Evolutionary conservation across 2,329 filamentous ascomycete species (phyloP), one percentile per base, ranked within the genome.

Genomic region (Xylaria digitata): DNA sequence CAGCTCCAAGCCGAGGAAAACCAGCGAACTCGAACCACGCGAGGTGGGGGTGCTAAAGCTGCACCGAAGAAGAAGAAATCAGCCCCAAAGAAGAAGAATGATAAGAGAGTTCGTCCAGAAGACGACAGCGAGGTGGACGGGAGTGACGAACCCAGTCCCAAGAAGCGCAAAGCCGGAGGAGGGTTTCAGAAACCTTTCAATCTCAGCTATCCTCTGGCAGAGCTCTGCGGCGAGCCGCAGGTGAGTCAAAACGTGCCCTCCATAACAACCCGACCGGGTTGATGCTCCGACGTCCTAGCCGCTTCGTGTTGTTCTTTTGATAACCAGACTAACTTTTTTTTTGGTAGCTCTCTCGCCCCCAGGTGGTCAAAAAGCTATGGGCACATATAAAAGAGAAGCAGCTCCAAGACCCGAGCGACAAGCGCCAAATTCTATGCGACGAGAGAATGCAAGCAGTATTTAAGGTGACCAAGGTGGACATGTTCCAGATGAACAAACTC

Each of bases 401-500:
- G 46, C 88, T 99, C 6, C 96, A 99, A 80, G 94, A 98, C 73
- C 95, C 94, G 0, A 88, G 80, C 70, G 95, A 99, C 82, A 95
- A 94, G 79, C 92, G 96, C 23, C 93, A 97, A 73, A 99, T 99
- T 70, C 84, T 89, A 32, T 99, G 96, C 81, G 96, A 99, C 80
- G 93, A 97, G 26, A 89, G 89, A 73, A 91, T 99, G 91, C 90
- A 92, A 67, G 91, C 92, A 6, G 92, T 99, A 7, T 99, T 99
- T 83, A 97, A 97, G 79, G 87, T 92, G 75, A 89, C 94, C 75
- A 92, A 88, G 75, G 92, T 99, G 56, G 93, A 98, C 80, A 99
- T 99, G 96, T 99, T 99, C 80, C 94, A 93, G 73, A 98, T 99
- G 95, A 98, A 97, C 84, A 97, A 97, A 84, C 88, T 97, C 17